Base-by-base conservation (phyloP, 139 green algal species). In the Coelastrella sp. region DNA sequence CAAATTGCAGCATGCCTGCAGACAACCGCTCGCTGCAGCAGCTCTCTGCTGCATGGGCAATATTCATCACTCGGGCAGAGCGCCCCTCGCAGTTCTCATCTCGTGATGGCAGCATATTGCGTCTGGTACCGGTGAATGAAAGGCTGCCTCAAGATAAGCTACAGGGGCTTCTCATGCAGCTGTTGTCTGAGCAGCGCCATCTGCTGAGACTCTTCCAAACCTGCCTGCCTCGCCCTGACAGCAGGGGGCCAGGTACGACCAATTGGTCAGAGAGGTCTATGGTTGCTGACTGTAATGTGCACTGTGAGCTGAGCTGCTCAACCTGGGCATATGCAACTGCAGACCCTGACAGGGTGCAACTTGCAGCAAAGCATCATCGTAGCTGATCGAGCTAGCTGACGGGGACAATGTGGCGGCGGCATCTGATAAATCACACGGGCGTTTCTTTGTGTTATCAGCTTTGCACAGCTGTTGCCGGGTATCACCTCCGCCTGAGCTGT, bases 51-150 rank as follows among this genome's bases (percentile, higher is more conserved):
- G 24, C n/a, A 20, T 87, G 65, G 65, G 68, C 66, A 68, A n/a
- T 15, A 22, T 14, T 24, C n/a, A 70, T 88, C 22, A 8, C 68
- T 25, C 4, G 11, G 15, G 68, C 68, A 66, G 84, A 88, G 49
- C 68, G 68, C 6, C 84, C 68, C 66, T 20, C 49, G 1, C 66
- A 20, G 0, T 88, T 81, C 11, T 88, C 84, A 7, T 57, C 66
- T 9, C 17, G 84, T n/a, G 84, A 88, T 70, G 68, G 84, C 49
- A 88, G 49, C 27, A 7, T 88, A 1, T 57, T 88, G 8, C 49
- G 84, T 6, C 25, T 80, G 15, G 84, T 88, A 15, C 66, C 84
- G 8, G 20, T 9, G 1, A 81, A 80, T 57, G 84, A 88, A 68
- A 49, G 68, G 3, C 20, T 88, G 4, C 7, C 8, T 17, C 10